phyloP scores from a whole-genome alignment of 192 early-diverging fungal genomes.

The Spinellus fusiger region DNA sequence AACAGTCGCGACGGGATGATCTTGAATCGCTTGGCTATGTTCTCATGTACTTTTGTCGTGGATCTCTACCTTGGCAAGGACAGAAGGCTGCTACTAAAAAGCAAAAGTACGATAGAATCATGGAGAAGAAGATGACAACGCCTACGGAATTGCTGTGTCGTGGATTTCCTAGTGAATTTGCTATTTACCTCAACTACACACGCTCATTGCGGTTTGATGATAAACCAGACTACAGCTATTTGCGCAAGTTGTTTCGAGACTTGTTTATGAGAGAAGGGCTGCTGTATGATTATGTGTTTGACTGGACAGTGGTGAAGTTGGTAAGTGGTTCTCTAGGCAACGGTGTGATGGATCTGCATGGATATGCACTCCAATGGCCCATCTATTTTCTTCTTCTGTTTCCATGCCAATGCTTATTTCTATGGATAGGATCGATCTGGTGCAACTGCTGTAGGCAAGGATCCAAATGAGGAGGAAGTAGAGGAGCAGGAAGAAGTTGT shows the following conservation, averaged over 20 bases:
- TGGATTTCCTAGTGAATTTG: slow-evolving; percentile 81
- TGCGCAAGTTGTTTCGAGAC: slow-evolving; percentile 82
- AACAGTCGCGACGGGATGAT: slow-evolving; percentile 88
- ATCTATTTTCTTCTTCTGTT: neutral
- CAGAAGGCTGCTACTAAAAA: slow-evolving; percentile 84
- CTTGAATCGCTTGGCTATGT: slow-evolving; percentile 86
- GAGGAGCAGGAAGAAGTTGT: neutral
- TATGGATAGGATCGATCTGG: no score
- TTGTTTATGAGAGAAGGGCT: slow-evolving; percentile 77
- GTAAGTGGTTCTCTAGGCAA: slow-evolving; percentile 19
- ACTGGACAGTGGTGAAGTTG: slow-evolving; percentile 76
- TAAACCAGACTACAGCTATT: slow-evolving; percentile 85
- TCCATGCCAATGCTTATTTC: no score
- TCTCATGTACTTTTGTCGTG: slow-evolving; percentile 88
- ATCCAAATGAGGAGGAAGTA: neutral
- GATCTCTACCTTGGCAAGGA: slow-evolving; percentile 90
- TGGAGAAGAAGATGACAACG: slow-evolving; percentile 89
- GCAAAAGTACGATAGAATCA: slow-evolving; percentile 93
- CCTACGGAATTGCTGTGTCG: slow-evolving; percentile 78
- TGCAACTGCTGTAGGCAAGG: no score
- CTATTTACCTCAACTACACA: slow-evolving; percentile 82
- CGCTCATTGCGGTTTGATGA: slow-evolving; percentile 84
- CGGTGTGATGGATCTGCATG: neutral
- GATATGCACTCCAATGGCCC: no score
- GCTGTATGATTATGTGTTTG: slow-evolving; percentile 86